A percentile compares a stretch with the other conserved stretches of the same genome.
Evolutionary conservation across 2,329 filamentous ascomycete species (phyloP).

Genomic region (Thyridium curvatum): DNA sequence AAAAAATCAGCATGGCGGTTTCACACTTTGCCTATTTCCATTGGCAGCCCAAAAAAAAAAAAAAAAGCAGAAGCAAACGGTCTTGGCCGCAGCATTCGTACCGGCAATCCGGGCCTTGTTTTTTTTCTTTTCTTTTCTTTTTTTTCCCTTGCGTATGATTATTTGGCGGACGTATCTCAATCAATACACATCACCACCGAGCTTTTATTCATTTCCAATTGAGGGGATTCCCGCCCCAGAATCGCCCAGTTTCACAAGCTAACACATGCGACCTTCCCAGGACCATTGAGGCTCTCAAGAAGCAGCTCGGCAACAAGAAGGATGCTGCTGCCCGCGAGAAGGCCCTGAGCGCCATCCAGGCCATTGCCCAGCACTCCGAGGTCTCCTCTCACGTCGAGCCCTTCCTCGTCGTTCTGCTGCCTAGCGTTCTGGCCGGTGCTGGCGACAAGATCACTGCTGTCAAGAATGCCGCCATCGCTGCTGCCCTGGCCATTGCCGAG

Average conservation of each 20-base stretch:
- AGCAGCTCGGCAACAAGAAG: slow-evolving; percentile 53
- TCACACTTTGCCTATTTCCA: no score
- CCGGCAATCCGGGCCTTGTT: no score
- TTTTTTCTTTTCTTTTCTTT: no score
- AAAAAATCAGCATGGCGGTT: no score
- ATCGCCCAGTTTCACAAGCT: slow-evolving; percentile 10
- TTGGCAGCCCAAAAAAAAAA: no score
- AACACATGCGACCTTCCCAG: slow-evolving; percentile 38
- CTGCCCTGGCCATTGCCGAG: slow-evolving; percentile 79
- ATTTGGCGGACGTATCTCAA: no score
- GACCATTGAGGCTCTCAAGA: slow-evolving; percentile 58
- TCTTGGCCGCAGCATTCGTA: no score
- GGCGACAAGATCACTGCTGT: slow-evolving; percentile 95
- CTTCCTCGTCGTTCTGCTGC: slow-evolving; percentile 80
- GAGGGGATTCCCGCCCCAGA: no score
- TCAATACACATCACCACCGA: no score
- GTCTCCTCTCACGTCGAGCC: slow-evolving; percentile 86
- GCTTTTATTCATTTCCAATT: no score
- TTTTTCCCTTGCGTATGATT: no score
- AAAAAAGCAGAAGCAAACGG: no score
- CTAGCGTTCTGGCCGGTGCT: slow-evolving; percentile 71
- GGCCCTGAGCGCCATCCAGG: slow-evolving; percentile 35
- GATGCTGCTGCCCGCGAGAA: slow-evolving; percentile 34
- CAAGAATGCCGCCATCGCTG: slow-evolving; percentile 82
- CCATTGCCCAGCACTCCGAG: slow-evolving; percentile 52